phyloP scores from a whole-genome alignment of 805 yeast species.

The Saccharomyces mikatae region DNA sequence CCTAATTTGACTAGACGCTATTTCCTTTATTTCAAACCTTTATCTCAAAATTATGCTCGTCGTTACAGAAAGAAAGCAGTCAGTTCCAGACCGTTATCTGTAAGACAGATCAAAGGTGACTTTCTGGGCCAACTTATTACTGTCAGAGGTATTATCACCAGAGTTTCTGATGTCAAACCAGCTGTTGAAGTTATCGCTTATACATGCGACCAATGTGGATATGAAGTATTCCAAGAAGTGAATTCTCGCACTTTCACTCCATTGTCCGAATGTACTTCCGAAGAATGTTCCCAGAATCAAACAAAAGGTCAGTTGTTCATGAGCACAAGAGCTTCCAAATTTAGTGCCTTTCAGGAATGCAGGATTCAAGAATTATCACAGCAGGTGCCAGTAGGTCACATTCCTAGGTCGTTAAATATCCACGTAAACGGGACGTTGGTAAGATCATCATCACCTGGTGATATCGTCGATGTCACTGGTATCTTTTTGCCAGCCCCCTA shows the following conservation, averaged over 20 bases:
- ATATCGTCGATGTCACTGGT: slow-evolving; percentile 87
- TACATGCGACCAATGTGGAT: slow-evolving; percentile 96
- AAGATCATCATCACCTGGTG: slow-evolving; percentile 86
- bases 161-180: slow-evolving; percentile 96
- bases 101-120: slow-evolving; percentile 79
- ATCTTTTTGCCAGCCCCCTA: slow-evolving; percentile 90
- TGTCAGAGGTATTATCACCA: slow-evolving; percentile 86
- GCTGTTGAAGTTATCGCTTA: slow-evolving; percentile 85
- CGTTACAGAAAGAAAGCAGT: slow-evolving; percentile 22
- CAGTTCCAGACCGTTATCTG: slow-evolving; percentile 58
- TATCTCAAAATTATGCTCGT: slow-evolving; percentile 35
- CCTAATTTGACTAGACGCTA: slow-evolving; percentile 81
- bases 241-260: slow-evolving; percentile 79
- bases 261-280: slow-evolving; percentile 76
- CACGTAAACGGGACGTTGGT: slow-evolving; percentile 92
- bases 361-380: slow-evolving; percentile 88
- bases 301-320: slow-evolving; percentile 83
- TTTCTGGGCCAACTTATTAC: slow-evolving; percentile 83
- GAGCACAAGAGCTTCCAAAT: slow-evolving; percentile 93
- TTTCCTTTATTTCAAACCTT: slow-evolving; percentile 77
- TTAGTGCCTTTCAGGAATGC: slow-evolving; percentile 90
- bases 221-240: slow-evolving; percentile 93
- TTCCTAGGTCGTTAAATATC: slow-evolving; percentile 78
- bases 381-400: slow-evolving; percentile 97
- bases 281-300: slow-evolving; percentile 68